Evolutionary conservation across 1,284 basidiomycete genomes (phyloP).

Genomic region (Melampsora larici-populina): DNA sequence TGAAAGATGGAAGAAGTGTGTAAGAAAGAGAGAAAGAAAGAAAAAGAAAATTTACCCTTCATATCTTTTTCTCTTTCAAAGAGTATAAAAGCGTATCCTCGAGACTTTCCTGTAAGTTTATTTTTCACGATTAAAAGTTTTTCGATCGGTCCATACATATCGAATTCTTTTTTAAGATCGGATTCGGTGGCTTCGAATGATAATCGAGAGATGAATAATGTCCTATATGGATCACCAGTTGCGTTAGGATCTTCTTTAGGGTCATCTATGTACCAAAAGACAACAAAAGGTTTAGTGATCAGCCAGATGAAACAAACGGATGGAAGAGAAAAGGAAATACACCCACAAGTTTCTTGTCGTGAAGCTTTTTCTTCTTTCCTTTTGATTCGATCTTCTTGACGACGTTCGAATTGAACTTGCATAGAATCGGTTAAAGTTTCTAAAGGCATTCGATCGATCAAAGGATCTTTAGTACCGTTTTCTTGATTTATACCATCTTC

Average conservation of each 20-base stretch:
- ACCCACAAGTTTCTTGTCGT: constrained; percentile 65
- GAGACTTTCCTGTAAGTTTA: constrained; percentile 70
- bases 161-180: constrained; percentile 90
- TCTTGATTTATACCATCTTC: constrained; percentile 41
- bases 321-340: neutral
- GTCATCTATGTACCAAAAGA: constrained; percentile 63
- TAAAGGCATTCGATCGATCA: constrained; percentile 41
- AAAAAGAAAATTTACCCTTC: constrained; percentile 68
- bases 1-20: constrained; percentile 22
- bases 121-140: constrained; percentile 73
- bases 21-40: constrained; percentile 27
- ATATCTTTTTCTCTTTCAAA: constrained; percentile 98
- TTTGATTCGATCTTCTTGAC: constrained; percentile 61
- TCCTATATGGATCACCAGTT: constrained; percentile 97
- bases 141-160: constrained; percentile 90
- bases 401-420: constrained; percentile 36
- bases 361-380: constrained; percentile 72
- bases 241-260: constrained; percentile 87
- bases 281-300: neutral
- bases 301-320: constrained; percentile 8
- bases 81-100: constrained; percentile 94
- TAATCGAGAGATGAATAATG: constrained; percentile 91
- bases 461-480: constrained; percentile 26
- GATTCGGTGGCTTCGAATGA: constrained; percentile 83
- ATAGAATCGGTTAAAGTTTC: constrained; percentile 41